phyloP scores from a whole-genome alignment of 2,329 filamentous ascomycete species.

The Fusarium piperis region DNA sequence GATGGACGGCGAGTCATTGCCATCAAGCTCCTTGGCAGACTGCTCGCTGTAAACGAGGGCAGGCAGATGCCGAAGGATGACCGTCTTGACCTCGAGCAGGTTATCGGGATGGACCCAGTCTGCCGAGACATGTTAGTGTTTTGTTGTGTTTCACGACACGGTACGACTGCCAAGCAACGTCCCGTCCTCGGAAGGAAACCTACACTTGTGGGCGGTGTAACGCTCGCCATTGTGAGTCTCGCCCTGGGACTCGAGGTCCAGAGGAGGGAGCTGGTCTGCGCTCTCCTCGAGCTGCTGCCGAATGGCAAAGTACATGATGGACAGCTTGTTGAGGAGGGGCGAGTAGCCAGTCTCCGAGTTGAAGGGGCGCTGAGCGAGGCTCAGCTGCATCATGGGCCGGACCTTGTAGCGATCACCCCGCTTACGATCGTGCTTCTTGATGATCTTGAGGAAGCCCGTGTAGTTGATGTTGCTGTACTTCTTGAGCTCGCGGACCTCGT shows the following conservation, averaged over 20 bases:
- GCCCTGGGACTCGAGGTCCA: conserved; percentile 62
- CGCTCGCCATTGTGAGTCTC: conserved; percentile 73
- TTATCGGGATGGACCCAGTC: conserved; percentile 98
- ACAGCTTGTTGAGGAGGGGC: conserved; percentile 88
- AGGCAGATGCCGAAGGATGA: conserved; percentile 89
- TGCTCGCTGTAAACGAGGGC: conserved; percentile 93
- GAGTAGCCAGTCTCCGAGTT: conserved; percentile 92
- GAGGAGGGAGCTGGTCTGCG: conserved; percentile 53
- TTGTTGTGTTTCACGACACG: not conserved
- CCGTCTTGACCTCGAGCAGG: conserved; percentile 94
- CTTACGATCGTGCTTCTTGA: conserved; percentile 98
- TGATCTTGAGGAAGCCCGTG: conserved; percentile 96
- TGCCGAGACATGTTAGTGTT: conserved; percentile 44
- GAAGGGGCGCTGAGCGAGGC: conserved; percentile 87
- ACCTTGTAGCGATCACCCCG: conserved; percentile 87
- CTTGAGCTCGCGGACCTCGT: conserved; percentile 91
- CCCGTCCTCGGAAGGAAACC: conserved; percentile 42
- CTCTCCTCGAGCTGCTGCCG: conserved; percentile 78
- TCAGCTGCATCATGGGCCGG: conserved; percentile 89
- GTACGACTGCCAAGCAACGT: not conserved
- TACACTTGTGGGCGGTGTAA: conserved; percentile 89
- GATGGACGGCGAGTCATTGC: conserved; percentile 85
- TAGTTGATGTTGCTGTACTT: conserved; percentile 97
- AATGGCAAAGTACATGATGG: conserved; percentile 94
- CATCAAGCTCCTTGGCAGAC: conserved; percentile 82